These are phyloP conservation scores for Puccinellia tenuiflora DNA, from an alignment of 176 grass and related monocot species.

Conservation along the genomic window DNA sequence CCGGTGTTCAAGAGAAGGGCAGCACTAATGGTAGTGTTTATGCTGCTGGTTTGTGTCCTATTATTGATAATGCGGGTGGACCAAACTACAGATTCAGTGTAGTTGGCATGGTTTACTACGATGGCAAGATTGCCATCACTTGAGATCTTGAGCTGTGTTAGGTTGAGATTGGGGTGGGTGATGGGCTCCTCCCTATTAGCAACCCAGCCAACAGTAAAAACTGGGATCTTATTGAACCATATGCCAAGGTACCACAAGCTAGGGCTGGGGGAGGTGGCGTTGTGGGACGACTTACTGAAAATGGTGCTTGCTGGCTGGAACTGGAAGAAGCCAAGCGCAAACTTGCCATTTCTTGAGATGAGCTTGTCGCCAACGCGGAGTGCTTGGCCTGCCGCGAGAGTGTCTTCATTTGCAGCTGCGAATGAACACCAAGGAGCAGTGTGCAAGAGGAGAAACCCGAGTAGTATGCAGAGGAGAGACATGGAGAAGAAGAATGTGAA, in stretches of 20 bases:
- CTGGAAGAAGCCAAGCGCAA: background rate
- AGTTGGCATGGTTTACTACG: background rate
- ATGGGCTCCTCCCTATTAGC: slow-evolving; percentile 13
- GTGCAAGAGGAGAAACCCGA: background rate
- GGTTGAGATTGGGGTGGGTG: background rate
- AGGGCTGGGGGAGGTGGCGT: background rate
- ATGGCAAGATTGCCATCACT: background rate
- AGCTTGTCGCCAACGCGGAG: background rate
- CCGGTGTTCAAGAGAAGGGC: background rate
- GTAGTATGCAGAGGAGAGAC: background rate
- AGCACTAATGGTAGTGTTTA: background rate
- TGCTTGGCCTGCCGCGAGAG: background rate
- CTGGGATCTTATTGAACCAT: background rate
- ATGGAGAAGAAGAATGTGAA: background rate
- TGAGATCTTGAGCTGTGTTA: background rate
- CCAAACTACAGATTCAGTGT: background rate
- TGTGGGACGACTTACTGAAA: background rate
- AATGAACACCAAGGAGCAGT: background rate
- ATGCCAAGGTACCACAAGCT: slow-evolving; percentile 8
- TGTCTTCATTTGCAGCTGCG: background rate
- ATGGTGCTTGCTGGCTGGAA: background rate
- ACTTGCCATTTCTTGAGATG: background rate
- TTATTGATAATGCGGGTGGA: background rate
- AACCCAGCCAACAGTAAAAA: background rate
- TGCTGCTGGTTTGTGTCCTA: background rate